phyloP scores from a whole-genome alignment of 208 protist genomes.

The Trypanosoma avium region DNA sequence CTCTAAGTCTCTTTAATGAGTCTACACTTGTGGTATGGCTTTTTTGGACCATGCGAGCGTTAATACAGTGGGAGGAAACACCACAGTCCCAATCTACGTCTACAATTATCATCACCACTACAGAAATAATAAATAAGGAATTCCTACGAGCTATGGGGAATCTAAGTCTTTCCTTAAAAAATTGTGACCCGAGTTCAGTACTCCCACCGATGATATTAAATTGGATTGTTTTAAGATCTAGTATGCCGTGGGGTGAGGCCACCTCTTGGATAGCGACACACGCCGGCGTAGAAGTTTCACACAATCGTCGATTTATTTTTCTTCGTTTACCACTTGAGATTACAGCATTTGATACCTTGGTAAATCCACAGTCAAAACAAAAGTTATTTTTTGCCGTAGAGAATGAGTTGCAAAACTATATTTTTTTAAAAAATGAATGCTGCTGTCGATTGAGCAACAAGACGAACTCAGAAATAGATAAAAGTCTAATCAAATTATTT shows the following conservation, averaged over 20 bases:
- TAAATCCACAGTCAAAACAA: not conserved
- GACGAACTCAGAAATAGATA: not conserved
- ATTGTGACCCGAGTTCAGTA: constrained; percentile 21
- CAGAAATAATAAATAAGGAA: not conserved
- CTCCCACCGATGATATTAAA: constrained; percentile 49
- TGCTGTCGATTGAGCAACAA: too few species aligned
- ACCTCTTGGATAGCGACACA: constrained; percentile 12
- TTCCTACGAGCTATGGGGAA: constrained; percentile 19
- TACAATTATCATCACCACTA: too few species aligned
- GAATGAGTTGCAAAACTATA: constrained; percentile 1
- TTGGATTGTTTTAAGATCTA: constrained; percentile 31
- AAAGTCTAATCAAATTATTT: constrained; percentile 6
- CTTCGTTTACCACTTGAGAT: constrained; percentile 20
- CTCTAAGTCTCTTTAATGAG: constrained; percentile 22
- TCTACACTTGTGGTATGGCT: constrained; percentile 31
- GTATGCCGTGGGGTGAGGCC: constrained; percentile 32
- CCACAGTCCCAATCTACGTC: not conserved
- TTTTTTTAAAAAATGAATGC: not conserved
- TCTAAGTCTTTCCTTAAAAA: constrained; percentile 17
- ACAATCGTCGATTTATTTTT: constrained; percentile 21
- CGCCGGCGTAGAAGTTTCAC: constrained; percentile 2
- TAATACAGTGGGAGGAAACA: constrained; percentile 17
- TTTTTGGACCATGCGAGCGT: constrained; percentile 33
- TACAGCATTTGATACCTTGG: not conserved
- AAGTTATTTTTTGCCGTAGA: constrained; percentile 11